Evolutionary conservation across 2,329 filamentous ascomycete species (phyloP), one percentile per base, ranked within the genome.

Genomic region (Pestalotiopsis sp.): DNA sequence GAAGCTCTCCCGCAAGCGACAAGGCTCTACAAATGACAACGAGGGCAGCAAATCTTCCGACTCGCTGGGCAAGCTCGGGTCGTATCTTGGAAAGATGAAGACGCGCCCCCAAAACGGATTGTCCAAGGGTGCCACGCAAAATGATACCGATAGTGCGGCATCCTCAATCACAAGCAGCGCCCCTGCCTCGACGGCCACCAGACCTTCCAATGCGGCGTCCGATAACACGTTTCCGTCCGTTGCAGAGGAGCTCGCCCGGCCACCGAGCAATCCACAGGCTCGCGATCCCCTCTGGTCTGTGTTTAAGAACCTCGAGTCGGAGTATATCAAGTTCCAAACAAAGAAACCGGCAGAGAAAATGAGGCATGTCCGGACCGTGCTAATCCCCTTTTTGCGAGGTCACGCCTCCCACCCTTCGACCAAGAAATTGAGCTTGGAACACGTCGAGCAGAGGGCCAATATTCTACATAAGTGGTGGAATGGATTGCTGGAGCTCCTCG

Each of bases 381-480:
- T 97, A 4, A 80, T 97, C 20, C 93, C 94, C 0, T 97, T 97
- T 74, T 82, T 98, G 58, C 87, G 89, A 68, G 90, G 87, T 65
- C 91, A 94, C 74, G 87, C 88, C 69, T 82, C 87, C 41, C 91
- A 95, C 75, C 82, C 88, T 1, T 93, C 92, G 9, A 91, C 89
- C 74, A 82, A 80, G 69, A 77, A 78, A 17, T 83, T 97, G 60
- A 84, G 88, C n/a, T 86, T 93, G 2, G 93, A 97, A 81, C 93
- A 97, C 77, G 81, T 97, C 59, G 94, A 98, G 75, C 88, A 92
- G 45, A 88, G 95, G 69, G 88, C 92, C 2, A 90, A 90, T 59
- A 93, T 97, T 62, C 82, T 97, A 68, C 93, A 96, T 78, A 95
- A 93, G 77, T 98, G 95, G 95, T 98, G 95, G 95, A 91, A 86